Evolutionary conservation across 768 basidiomycete genomes (phyloP).

Genomic region (Phylloporus rhodoxanthus): DNA sequence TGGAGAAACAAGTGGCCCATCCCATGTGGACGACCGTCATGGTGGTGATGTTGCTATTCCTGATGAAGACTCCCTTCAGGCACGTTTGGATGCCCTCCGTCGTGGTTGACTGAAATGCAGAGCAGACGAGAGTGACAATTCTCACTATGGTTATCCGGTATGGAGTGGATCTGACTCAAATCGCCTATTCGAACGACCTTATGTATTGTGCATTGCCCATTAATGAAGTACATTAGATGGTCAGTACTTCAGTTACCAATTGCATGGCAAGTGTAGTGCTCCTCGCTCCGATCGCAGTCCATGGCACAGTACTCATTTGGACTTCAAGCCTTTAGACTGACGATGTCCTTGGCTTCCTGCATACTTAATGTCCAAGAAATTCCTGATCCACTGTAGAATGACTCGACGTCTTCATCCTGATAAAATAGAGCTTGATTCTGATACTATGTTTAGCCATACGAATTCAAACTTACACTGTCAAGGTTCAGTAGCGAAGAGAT

Average conservation of each 20-base stretch:
- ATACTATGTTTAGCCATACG: neutral
- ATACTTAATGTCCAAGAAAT: slow-evolving; percentile 81
- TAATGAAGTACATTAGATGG: neutral
- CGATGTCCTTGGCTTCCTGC: slow-evolving; percentile 69
- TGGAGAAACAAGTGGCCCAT: slow-evolving; percentile 47
- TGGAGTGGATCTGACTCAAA: slow-evolving; percentile 6
- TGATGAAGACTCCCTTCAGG: slow-evolving; percentile 92
- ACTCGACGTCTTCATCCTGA: slow-evolving; percentile 91
- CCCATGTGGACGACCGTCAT: slow-evolving; percentile 35
- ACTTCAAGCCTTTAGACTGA: slow-evolving; percentile 44
- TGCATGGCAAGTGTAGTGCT: neutral
- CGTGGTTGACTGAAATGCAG: slow-evolving; percentile 42
- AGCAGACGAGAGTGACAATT: neutral
- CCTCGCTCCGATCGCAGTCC: neutral
- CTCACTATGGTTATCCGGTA: slow-evolving; percentile 3
- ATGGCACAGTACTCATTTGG: neutral
- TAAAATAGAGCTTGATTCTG: neutral
- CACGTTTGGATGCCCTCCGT: slow-evolving; percentile 84
- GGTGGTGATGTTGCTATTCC: slow-evolving; percentile 41
- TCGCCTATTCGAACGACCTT: slow-evolving; percentile 3
- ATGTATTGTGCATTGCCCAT: neutral
- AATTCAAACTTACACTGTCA: slow-evolving; percentile 49
- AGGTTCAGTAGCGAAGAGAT: slow-evolving; percentile 88
- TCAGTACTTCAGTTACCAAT: neutral
- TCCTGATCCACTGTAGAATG: slow-evolving; percentile 91